These are phyloP conservation scores for Stylosanthes scabra DNA, from an alignment of 331 rosid genomes.

Conservation along the genomic window DNA sequence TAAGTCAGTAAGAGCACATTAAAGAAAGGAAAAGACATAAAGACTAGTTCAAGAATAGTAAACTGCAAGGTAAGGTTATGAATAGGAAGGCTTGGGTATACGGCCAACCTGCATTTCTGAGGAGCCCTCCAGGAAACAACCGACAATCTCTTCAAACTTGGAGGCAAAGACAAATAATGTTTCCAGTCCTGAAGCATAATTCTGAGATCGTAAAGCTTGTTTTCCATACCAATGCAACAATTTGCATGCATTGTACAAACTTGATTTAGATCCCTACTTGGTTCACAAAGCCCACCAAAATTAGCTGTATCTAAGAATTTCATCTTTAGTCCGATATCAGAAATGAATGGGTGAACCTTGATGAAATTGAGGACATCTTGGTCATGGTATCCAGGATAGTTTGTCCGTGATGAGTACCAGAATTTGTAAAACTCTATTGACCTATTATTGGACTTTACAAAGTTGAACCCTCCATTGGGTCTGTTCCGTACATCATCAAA, in stretches of 20 bases:
- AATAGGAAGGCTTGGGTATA: constrained; percentile 32
- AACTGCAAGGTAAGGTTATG: constrained; percentile 25
- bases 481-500: constrained; percentile 67
- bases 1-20: constrained; percentile 23
- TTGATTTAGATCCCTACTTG: constrained; percentile 88
- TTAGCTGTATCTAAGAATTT: constrained; percentile 86
- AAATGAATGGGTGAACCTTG: constrained; percentile 69
- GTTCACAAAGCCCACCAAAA: constrained; percentile 97
- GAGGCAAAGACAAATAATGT: constrained; percentile 73
- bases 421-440: constrained; percentile 84
- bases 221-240: constrained; percentile 84
- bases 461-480: constrained; percentile 93
- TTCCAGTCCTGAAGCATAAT: constrained; percentile 92
- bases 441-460: constrained; percentile 83
- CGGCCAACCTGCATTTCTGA: constrained; percentile 80
- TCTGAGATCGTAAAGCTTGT: constrained; percentile 88
- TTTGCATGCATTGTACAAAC: constrained; percentile 99
- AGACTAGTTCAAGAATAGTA: constrained; percentile 29
- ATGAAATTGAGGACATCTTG: constrained; percentile 95
- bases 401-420: constrained; percentile 80
- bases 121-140: constrained; percentile 86
- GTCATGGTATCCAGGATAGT: constrained; percentile 87
- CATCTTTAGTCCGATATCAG: constrained; percentile 66
- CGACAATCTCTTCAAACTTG: constrained; percentile 61
- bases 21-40: constrained; percentile 17